Evolutionary conservation across 1,139 yeast genomes (phyloP), one percentile per base, ranked within the genome.

Genomic region (Pichia sp.): DNA sequence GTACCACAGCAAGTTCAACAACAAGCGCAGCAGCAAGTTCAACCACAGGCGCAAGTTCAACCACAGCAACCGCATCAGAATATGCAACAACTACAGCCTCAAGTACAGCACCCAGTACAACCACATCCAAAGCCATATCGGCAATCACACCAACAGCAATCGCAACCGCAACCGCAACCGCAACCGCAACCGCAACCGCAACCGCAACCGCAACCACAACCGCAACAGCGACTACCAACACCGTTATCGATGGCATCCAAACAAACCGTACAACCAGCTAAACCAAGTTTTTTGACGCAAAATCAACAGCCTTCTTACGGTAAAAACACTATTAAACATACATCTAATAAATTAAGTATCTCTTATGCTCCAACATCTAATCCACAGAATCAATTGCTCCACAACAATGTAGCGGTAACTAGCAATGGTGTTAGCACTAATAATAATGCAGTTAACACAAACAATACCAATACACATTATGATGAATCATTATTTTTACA

Each of bases 401-500:
- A 6, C 7, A 25, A 7, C 9, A 25, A 25, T 25, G 9, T 25
- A 25, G 9, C 26, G 9, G 26, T 25, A 25, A 9, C 9, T 5
- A 20, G 22, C 39, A 36, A 24, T 18, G 7, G 11, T 23, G n/a
- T 13, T 16, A 39, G 29, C 44, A 42, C 7, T 37, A 36, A 25
- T 42, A 36, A 23, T 29, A 15, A 9, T 15, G 16, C 16, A 7
- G 7, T 15, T 6, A 16, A 16, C 6, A 15, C 11, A 44, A 29
- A 20, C 15, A 26, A 38, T 39, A 20, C 20, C 26, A 34, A 23
- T 22, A 7, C 42, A 20, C n/a, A 18, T 8, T 26, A 35, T 30
- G 54, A 48, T 15, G 55, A 49, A 15, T 39, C 56, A 8, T 61
- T 59, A 4, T 47, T 60, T 44, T 49, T 57, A 13, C 62, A 61